These are phyloP conservation scores for Coemansia sp. DNA, from an alignment of 192 early-diverging fungal genomes.

Conservation along the genomic window DNA sequence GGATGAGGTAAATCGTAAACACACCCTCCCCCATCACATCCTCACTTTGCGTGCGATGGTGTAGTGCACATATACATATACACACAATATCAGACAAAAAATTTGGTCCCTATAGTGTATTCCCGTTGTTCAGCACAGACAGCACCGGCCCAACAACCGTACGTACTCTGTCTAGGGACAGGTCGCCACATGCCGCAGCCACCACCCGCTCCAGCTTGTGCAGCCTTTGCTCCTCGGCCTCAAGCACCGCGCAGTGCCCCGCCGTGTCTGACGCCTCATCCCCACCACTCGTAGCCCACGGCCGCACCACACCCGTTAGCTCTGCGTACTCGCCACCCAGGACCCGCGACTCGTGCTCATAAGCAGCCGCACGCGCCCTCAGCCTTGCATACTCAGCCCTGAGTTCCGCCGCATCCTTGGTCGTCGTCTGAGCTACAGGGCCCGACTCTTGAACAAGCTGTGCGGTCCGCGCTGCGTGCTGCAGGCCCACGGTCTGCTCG, in stretches of 20 bases:
- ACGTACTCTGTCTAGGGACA: slow-evolving; percentile 54
- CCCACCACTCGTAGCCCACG: slow-evolving; percentile 28
- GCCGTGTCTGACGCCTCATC: slow-evolving; percentile 39
- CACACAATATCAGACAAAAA: background rate
- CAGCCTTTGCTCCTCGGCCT: slow-evolving; percentile 44
- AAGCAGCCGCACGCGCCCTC: slow-evolving; percentile 16
- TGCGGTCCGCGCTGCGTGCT: slow-evolving; percentile 28
- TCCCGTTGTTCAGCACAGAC: slow-evolving; percentile 54
- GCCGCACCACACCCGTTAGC: slow-evolving; percentile 35
- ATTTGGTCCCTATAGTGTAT: slow-evolving; percentile 20
- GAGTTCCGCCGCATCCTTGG: slow-evolving; percentile 10
- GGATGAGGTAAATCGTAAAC: slow-evolving; percentile 1
- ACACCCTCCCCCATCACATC: background rate
- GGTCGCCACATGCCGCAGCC: slow-evolving; percentile 52
- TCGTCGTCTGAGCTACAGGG: background rate
- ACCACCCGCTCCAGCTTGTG: slow-evolving; percentile 58
- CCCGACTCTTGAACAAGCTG: slow-evolving; percentile 6
- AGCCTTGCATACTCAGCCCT: slow-evolving; percentile 38
- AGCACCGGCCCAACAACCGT: slow-evolving; percentile 54
- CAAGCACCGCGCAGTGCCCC: slow-evolving; percentile 34
- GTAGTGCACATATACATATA: background rate
- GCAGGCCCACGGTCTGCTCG: slow-evolving; percentile 32
- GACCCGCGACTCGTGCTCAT: slow-evolving; percentile 24
- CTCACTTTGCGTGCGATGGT: background rate
- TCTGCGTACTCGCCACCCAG: slow-evolving; percentile 47